Evolutionary conservation across 2,329 filamentous ascomycete species (phyloP).

Genomic region (Triangularia verruculosa): DNA sequence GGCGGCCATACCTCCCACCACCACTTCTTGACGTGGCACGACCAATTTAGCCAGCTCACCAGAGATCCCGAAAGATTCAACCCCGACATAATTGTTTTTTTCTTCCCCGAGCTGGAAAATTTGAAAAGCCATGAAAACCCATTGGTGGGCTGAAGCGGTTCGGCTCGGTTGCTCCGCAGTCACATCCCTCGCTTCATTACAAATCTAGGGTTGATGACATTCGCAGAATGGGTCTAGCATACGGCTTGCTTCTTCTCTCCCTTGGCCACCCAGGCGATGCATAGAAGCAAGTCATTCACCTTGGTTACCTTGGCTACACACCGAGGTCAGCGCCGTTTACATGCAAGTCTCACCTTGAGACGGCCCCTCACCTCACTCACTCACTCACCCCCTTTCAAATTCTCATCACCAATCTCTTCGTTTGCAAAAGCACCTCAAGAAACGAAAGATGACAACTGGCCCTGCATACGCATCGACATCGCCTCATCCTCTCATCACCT

Average conservation of each 20-base stretch:
- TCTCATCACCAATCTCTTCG: neutral
- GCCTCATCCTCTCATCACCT: neutral
- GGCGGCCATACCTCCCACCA: conserved; percentile 13
- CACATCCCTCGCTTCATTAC: neutral
- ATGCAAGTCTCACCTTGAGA: neutral
- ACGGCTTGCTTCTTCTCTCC: neutral
- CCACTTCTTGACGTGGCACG: conserved; percentile 23
- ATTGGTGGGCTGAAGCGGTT: neutral
- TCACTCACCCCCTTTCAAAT: neutral
- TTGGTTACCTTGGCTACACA: neutral
- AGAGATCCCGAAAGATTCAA: neutral
- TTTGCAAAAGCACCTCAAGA: neutral
- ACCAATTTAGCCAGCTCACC: conserved; percentile 29
- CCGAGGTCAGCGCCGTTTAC: neutral
- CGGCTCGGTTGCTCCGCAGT: neutral
- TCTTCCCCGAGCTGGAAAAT: neutral
- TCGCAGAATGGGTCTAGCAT: neutral
- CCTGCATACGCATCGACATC: neutral
- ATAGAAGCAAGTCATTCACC: neutral
- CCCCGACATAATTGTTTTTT: neutral
- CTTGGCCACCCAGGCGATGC: neutral
- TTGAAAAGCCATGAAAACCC: neutral
- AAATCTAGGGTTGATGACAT: neutral
- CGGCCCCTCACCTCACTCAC: neutral
- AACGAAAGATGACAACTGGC: neutral